Evolutionary conservation across 2,329 filamentous ascomycete genomes (phyloP).

Genomic region (Daldinia sp.): DNA sequence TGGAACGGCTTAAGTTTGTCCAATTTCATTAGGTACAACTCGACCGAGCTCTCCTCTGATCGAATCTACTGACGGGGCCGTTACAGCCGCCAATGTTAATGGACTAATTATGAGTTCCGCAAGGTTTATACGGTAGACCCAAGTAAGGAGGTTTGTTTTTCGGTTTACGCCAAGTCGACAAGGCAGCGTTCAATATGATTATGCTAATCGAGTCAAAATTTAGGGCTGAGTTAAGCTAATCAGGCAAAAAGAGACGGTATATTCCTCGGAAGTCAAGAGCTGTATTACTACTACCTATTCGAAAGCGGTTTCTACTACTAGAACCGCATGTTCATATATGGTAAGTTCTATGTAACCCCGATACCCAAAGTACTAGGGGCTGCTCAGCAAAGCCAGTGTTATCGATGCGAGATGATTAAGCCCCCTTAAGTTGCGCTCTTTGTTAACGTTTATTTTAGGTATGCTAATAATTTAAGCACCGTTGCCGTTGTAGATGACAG

Average conservation of each 20-base stretch:
- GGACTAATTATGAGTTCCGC: slow-evolving; percentile 14
- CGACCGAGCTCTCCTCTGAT: background rate
- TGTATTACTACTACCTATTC: background rate
- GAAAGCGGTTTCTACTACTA: background rate
- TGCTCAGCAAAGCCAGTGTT: background rate
- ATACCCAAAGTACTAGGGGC: background rate
- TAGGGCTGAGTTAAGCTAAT: background rate
- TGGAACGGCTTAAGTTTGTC: background rate
- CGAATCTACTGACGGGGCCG: background rate
- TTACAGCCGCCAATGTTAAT: slow-evolving; percentile 20
- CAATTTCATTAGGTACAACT: slow-evolving; percentile 3
- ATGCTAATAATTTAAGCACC: slow-evolving; percentile 34
- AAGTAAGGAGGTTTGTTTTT: background rate
- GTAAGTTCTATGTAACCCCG: background rate
- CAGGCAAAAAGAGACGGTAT: background rate
- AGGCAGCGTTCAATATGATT: background rate
- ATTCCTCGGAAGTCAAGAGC: background rate
- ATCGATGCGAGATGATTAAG: background rate
- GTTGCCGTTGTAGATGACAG: slow-evolving; percentile 43
- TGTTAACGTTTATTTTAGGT: background rate
- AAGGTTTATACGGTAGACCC: background rate
- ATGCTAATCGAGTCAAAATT: background rate
- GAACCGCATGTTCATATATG: background rate
- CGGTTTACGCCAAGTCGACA: background rate
- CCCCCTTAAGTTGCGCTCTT: background rate